Evolutionary conservation across 768 basidiomycete species (phyloP).

Genomic region (Leucogyrophana mollusca): DNA sequence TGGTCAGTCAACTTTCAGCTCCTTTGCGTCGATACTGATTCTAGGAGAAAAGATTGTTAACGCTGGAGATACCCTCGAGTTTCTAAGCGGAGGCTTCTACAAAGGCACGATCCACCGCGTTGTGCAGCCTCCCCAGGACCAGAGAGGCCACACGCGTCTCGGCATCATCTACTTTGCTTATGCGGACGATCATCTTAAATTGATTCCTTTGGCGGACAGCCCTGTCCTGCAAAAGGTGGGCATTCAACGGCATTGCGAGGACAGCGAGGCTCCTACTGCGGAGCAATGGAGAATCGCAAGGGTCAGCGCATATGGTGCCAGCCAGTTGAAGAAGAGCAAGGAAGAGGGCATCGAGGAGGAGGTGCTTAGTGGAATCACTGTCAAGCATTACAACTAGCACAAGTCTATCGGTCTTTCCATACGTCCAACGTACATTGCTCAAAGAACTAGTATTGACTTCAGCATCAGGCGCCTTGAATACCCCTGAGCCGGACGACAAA

Average conservation of each 20-base stretch:
- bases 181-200: constrained; percentile 44
- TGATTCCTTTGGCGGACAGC: constrained; percentile 41
- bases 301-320: constrained; percentile 47
- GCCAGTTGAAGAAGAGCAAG: constrained; percentile 32
- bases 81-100: constrained; percentile 53
- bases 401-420: too few relatives aligned
- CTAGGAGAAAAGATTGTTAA: constrained; percentile 43
- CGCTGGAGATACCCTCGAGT: constrained; percentile 50
- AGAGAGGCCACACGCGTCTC: constrained; percentile 43
- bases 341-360: constrained; percentile 48
- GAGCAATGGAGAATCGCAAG: constrained; percentile 45
- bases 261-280: constrained; percentile 43
- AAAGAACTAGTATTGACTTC: too few relatives aligned
- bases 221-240: constrained; percentile 43
- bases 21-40: not conserved
- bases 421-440: too few relatives aligned
- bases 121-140: constrained; percentile 49
- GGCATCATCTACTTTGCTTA: constrained; percentile 53
- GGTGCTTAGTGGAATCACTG: constrained; percentile 45
- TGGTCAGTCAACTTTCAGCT: constrained; percentile 29
- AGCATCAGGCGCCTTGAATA: too few relatives aligned
- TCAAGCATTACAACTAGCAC: constrained; percentile 50
- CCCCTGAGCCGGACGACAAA: too few relatives aligned
- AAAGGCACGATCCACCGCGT: constrained; percentile 55
- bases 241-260: constrained; percentile 30